These are phyloP conservation scores for Penicillium canescens DNA, from an alignment of 495 filamentous ascomycete genomes.

Conservation along the genomic window DNA sequence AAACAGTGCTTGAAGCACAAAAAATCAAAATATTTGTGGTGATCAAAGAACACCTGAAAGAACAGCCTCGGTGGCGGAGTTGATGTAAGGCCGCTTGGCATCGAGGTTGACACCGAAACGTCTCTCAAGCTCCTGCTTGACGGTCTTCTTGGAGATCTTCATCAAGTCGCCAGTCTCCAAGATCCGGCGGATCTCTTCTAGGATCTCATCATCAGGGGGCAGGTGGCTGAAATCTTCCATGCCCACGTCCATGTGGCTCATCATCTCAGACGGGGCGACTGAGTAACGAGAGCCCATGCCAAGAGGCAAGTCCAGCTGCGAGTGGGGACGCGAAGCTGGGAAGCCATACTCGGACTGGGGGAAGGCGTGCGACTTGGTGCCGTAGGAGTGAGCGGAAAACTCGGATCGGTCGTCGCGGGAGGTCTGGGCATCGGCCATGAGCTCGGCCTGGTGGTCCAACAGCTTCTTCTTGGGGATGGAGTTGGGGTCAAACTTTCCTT, in stretches of 20 bases:
- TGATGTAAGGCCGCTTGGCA: slow-evolving; percentile 83
- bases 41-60: slow-evolving; percentile 66
- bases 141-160: slow-evolving; percentile 97
- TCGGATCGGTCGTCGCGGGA: slow-evolving; percentile 87
- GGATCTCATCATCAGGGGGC: slow-evolving; percentile 83
- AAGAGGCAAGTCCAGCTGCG: slow-evolving; percentile 63
- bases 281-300: slow-evolving; percentile 69
- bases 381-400: slow-evolving; percentile 86
- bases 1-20: not conserved
- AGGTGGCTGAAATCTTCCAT: slow-evolving; percentile 71
- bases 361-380: slow-evolving; percentile 74
- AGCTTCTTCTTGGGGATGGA: slow-evolving; percentile 96
- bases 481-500: slow-evolving; percentile 95
- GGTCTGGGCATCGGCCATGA: slow-evolving; percentile 82
- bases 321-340: slow-evolving; percentile 68
- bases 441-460: slow-evolving; percentile 97
- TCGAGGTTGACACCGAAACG: slow-evolving; percentile 84
- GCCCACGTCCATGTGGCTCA: slow-evolving; percentile 64
- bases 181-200: slow-evolving; percentile 94
- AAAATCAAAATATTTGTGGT: not conserved
- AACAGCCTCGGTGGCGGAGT: slow-evolving; percentile 78
- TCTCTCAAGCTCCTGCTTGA: slow-evolving; percentile 89
- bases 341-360: slow-evolving; percentile 48
- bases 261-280: slow-evolving; percentile 74
- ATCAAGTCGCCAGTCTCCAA: slow-evolving; percentile 90